These are phyloP conservation scores for Hypoxylon lenormandii DNA, from an alignment of 495 filamentous ascomycete species.

Conservation along the genomic window DNA sequence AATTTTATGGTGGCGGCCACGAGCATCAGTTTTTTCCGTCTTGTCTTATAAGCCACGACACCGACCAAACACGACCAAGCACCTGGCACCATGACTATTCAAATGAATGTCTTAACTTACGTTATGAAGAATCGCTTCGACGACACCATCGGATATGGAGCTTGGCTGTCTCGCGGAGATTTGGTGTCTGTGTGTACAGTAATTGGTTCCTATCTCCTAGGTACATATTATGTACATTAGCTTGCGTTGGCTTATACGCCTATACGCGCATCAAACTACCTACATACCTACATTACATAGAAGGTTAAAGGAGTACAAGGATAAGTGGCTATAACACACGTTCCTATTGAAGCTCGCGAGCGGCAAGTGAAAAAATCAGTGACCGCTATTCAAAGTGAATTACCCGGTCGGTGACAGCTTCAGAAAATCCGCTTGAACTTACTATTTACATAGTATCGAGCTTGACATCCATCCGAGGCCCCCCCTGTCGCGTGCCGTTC, in stretches of 20 bases:
- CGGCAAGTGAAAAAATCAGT: conserved; percentile 20
- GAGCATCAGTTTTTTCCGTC: not conserved
- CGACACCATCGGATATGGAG: conserved; percentile 11
- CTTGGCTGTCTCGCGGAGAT: conserved; percentile 26
- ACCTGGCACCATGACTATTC: not conserved
- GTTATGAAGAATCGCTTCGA: conserved; percentile 16
- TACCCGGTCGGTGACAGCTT: conserved; percentile 33
- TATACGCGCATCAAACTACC: conserved; percentile 3
- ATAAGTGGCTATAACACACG: not conserved
- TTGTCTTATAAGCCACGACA: not conserved
- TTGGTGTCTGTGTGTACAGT: conserved; percentile 37
- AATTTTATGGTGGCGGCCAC: conserved; percentile 6
- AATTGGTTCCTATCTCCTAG: no score
- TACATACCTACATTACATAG: no score
- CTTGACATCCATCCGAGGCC: conserved; percentile 7
- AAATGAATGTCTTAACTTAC: not conserved
- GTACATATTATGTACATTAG: conserved; percentile 10
- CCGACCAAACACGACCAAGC: no score
- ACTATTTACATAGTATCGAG: conserved; percentile 15
- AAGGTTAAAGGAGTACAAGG: no score
- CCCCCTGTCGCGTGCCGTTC: conserved; percentile 24
- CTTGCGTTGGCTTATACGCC: conserved; percentile 4
- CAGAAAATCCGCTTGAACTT: conserved; percentile 15
- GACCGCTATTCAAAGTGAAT: conserved; percentile 10
- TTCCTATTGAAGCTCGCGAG: conserved; percentile 7